Percentiles rank a stretch among this genome's conserved stretches.
Conservation (phyloP, 2,329 filamentous ascomycete genomes). For the Fusarium metavorans region DNA sequence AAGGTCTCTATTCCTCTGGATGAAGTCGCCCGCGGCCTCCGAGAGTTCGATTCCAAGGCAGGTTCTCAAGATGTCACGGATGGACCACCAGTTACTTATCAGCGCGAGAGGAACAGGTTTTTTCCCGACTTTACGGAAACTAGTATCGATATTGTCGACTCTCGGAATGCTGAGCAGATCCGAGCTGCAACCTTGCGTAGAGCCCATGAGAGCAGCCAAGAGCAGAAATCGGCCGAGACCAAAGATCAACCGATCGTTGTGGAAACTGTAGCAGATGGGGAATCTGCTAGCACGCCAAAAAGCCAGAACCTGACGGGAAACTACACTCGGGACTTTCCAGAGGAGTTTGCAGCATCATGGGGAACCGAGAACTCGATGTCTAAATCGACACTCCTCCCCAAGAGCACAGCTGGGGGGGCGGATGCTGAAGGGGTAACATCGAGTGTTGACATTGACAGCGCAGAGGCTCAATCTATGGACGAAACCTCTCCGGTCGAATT, state of each 20-base stretch:
- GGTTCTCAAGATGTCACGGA: constrained; percentile 40
- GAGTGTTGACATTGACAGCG: constrained; percentile 42
- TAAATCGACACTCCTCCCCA: constrained; percentile 43
- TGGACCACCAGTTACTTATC: constrained; percentile 44
- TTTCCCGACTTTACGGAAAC: constrained; percentile 31
- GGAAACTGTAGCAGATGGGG: constrained; percentile 8
- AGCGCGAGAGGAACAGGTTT: constrained; percentile 35
- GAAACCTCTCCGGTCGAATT: constrained; percentile 53
- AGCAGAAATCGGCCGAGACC: constrained; percentile 11
- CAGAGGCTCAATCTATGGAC: constrained; percentile 54
- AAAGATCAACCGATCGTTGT: constrained; percentile 16
- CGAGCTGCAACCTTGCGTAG: constrained; percentile 48
- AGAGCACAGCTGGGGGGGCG: constrained; percentile 5
- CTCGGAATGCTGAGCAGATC: constrained; percentile 48
- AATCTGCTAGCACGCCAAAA: neutral
- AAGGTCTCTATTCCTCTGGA: constrained; percentile 47
- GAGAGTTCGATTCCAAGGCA: constrained; percentile 54
- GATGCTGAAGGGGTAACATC: neutral
- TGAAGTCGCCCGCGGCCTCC: constrained; percentile 50
- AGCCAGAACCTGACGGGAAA: constrained; percentile 56
- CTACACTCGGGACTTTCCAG: constrained; percentile 64
- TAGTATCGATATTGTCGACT: constrained; percentile 34
- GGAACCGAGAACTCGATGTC: constrained; percentile 44
- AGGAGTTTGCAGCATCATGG: constrained; percentile 62
- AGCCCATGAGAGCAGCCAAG: constrained; percentile 38